Base-by-base conservation (phyloP, 768 basidiomycete species). In the Russula griseocarnosa region DNA sequence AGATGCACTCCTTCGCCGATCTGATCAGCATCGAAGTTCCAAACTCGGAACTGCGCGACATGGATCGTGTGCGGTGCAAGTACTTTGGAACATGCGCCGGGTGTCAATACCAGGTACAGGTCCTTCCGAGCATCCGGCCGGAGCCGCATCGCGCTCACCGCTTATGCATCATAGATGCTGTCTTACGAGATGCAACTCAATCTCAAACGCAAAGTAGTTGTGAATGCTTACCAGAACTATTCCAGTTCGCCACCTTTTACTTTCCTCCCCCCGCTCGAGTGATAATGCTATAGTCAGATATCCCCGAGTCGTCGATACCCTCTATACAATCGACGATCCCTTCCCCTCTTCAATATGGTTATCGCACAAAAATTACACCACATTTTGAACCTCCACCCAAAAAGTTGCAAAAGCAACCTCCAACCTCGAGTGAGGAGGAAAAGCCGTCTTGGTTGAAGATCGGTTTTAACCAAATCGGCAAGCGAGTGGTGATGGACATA, bases 321-420 rank as follows among this genome's bases (percentile, higher is more conserved):
- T 58, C 73, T 0, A 85, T 94, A 22, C 80, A 81, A 44, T 75
- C 85, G 0, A 97, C 94, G 0, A 85, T 94, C 8, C 82, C 85
- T n/a, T 94, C 92, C 0, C 97, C 96, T 0, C 78, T 91, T 55
- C 86, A 95, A 59, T 98, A 96, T 73, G 84, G 81, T 57, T 99
- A 99, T 73, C 85, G 96, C 36, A 99, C 97, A 2, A 99, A 99
- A 76, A 86, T 99, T 58, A 98, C 97, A 0, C 97, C 97, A 0
- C 97, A 99, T 73, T 98, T 98, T 66, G 91, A 94, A 26, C 82
- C 86, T 0, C 86, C 93, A 0, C 82, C 83, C 1, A 84, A 79
- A 60, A 70, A 71, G 36, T 54, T 67, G 16, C 70, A 68, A 58
- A 76, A 72, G 54, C 70, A 73, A 44, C 68, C 71, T 20, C 14